phyloP scores from a whole-genome alignment of 2,329 filamentous ascomycete genomes.

The Albifimbria verrucaria region DNA sequence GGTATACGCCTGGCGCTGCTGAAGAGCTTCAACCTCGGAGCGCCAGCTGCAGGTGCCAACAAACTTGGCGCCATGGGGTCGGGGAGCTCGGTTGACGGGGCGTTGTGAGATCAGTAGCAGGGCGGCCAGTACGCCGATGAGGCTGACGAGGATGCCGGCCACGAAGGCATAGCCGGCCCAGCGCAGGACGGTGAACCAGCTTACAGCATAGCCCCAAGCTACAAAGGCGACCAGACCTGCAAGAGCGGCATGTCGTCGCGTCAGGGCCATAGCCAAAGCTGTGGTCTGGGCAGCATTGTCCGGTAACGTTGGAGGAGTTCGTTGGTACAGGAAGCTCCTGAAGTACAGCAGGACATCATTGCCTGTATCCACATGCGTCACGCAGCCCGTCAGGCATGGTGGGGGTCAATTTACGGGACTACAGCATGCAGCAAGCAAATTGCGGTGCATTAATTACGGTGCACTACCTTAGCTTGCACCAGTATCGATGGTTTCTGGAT shows the following conservation, averaged over 20 bases:
- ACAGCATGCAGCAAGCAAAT: not conserved
- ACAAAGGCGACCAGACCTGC: conserved; percentile 70
- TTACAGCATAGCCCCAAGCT: conserved; percentile 81
- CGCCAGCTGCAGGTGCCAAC: conserved; percentile 63
- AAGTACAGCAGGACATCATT: not conserved
- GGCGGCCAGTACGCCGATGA: conserved; percentile 52
- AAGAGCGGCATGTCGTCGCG: conserved; percentile 68
- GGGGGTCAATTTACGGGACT: not conserved
- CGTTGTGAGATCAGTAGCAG: conserved; percentile 53
- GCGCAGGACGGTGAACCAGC: conserved; percentile 78
- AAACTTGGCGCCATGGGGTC: conserved; percentile 54
- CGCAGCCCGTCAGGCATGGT: not conserved
- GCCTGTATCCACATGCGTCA: not conserved
- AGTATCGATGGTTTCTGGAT: too few relatives aligned
- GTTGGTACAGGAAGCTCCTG: too few relatives aligned
- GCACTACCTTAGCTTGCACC: too few relatives aligned
- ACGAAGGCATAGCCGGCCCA: conserved; percentile 84
- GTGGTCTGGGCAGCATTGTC: conserved; percentile 29
- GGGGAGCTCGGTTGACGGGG: conserved; percentile 35
- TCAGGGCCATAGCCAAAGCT: conserved; percentile 60
- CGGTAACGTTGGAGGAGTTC: conserved; percentile 12
- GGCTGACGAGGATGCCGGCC: conserved; percentile 59
- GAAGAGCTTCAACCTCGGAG: conserved; percentile 65
- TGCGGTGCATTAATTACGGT: too few relatives aligned
- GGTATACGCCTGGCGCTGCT: conserved; percentile 63